phyloP scores from a whole-genome alignment of 495 filamentous ascomycete genomes.

The Mytilinidion resinicola region DNA sequence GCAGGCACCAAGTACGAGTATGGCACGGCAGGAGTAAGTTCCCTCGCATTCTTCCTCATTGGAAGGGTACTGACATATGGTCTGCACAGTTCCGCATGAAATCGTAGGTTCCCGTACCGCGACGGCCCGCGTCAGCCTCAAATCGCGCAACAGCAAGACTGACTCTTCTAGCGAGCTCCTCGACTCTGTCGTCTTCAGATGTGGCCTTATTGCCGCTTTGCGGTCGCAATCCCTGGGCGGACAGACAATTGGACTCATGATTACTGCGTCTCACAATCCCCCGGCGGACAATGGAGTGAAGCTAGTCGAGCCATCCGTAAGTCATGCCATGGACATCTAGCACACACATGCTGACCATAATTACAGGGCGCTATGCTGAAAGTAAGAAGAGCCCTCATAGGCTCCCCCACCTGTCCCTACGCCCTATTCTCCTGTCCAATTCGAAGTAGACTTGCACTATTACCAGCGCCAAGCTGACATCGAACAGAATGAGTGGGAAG shows the following conservation, averaged over 20 bases:
- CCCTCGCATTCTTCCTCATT: conserved; percentile 4
- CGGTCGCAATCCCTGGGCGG: conserved; percentile 82
- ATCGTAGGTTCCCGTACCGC: conserved; percentile 49
- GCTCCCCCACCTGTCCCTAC: no score
- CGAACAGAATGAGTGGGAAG: conserved; percentile 71
- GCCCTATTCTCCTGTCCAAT: no score
- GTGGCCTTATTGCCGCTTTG: conserved; percentile 82
- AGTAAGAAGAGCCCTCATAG: conserved; percentile 39
- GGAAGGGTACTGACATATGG: conserved; percentile 17
- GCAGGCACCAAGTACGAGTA: conserved; percentile 72
- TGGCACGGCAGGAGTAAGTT: conserved; percentile 83
- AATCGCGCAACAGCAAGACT: conserved; percentile 5
- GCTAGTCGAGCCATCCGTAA: conserved; percentile 88
- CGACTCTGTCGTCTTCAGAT: conserved; percentile 84
- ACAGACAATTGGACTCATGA: conserved; percentile 95
- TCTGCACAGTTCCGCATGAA: conserved; percentile 66
- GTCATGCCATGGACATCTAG: conserved; percentile 9
- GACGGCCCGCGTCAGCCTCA: neutral
- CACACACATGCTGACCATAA: conserved; percentile 10
- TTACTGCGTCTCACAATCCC: conserved; percentile 97
- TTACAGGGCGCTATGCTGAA: conserved; percentile 87
- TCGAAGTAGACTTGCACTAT: neutral
- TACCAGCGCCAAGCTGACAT: conserved; percentile 10
- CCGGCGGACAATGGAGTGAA: conserved; percentile 97
- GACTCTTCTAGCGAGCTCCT: conserved; percentile 46